These are phyloP conservation scores for Alternaria sp. DNA, from an alignment of 2,329 filamentous ascomycete species.

Conservation along the genomic window DNA sequence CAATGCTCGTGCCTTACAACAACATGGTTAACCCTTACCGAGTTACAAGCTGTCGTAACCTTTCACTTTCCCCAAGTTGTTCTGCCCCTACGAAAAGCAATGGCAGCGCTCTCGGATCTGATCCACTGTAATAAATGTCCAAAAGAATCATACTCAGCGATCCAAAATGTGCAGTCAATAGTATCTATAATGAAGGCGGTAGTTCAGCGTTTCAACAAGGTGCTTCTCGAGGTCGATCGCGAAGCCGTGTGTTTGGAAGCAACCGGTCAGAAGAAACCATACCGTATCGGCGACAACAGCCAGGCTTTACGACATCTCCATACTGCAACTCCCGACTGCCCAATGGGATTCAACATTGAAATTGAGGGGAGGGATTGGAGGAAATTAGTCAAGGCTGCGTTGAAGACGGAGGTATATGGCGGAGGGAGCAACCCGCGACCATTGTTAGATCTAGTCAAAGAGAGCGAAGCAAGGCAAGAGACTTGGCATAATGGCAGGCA, in stretches of 20 bases:
- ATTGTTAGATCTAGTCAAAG: conserved; percentile 49
- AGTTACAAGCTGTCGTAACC: conserved; percentile 51
- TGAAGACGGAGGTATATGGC: conserved; percentile 56
- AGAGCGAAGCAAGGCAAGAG: conserved; percentile 55
- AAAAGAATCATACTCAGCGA: conserved; percentile 51
- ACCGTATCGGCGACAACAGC: conserved; percentile 56
- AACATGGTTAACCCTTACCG: conserved; percentile 57
- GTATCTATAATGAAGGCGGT: conserved; percentile 55
- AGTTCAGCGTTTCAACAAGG: conserved; percentile 53
- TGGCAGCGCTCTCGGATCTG: conserved; percentile 51
- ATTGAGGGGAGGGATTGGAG: conserved; percentile 56
- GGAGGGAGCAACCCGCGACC: conserved; percentile 40
- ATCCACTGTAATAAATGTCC: conserved; percentile 56
- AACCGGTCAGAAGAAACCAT: conserved; percentile 51
- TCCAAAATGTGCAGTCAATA: conserved; percentile 58
- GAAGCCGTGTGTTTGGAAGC: conserved; percentile 49
- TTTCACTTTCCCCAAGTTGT: conserved; percentile 57
- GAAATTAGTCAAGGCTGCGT: conserved; percentile 55
- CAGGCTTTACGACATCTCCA: conserved; percentile 54
- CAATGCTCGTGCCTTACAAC: conserved; percentile 57
- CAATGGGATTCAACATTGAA: conserved; percentile 56
- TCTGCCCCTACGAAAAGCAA: conserved; percentile 53
- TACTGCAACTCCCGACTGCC: conserved; percentile 54
- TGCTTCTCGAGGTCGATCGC: conserved; percentile 52
- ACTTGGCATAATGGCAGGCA: conserved; percentile 50